phyloP scores from a whole-genome alignment of 2,329 filamentous ascomycete genomes.

The Cladosporium sp. region DNA sequence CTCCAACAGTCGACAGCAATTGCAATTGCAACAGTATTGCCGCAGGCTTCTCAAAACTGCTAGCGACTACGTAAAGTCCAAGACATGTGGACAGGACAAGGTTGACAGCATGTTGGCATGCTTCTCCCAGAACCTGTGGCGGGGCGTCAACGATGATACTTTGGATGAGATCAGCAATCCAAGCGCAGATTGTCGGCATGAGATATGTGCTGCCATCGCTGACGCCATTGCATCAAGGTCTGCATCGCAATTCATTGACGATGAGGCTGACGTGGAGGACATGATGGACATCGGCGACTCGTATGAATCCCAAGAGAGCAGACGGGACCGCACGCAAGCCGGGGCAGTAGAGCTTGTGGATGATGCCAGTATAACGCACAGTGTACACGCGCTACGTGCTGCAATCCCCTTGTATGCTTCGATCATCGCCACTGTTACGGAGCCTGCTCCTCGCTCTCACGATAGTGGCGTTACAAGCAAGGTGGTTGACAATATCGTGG shows the following conservation, averaged over 20 bases:
- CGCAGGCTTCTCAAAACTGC: conserved; percentile 29
- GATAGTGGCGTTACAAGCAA: background rate
- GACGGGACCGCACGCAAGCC: conserved; percentile 34
- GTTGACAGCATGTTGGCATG: conserved; percentile 31
- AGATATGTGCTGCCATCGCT: conserved; percentile 19
- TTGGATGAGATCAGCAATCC: background rate
- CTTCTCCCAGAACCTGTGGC: background rate
- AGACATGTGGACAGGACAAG: conserved; percentile 40
- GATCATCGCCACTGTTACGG: conserved; percentile 1
- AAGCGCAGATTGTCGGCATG: conserved; percentile 12
- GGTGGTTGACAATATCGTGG: conserved; percentile 24
- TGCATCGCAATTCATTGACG: conserved; percentile 40
- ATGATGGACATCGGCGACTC: conserved; percentile 65
- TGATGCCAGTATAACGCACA: conserved; percentile 28
- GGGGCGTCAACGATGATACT: background rate
- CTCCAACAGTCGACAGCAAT: conserved; percentile 24
- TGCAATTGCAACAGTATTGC: conserved; percentile 26
- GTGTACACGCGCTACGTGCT: conserved; percentile 18
- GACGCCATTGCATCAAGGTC: conserved; percentile 6
- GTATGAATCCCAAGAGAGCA: conserved; percentile 58
- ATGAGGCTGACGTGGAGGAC: conserved; percentile 34
- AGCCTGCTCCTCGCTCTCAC: background rate
- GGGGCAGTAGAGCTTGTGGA: conserved; percentile 44
- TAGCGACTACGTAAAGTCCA: conserved; percentile 31
- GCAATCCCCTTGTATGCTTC: conserved; percentile 23